Percentiles rank a stretch among this genome's conserved stretches.
Evolutionary conservation across 768 basidiomycete species (phyloP).

Genomic region (Mycena galopus): DNA sequence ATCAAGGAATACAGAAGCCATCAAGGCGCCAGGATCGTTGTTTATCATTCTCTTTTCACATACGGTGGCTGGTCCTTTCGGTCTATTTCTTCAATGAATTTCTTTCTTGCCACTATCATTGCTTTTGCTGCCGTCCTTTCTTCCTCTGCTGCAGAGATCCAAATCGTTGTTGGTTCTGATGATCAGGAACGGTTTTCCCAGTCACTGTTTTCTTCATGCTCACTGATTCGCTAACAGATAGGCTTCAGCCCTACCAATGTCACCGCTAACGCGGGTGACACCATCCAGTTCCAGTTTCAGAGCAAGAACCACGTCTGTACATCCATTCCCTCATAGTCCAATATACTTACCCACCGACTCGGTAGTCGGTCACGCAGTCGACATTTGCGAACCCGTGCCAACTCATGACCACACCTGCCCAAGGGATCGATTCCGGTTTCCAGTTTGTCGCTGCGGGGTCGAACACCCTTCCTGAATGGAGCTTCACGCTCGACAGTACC

Average conservation of each 20-base stretch:
- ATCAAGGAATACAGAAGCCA: too few species aligned
- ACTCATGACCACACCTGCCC: conserved; percentile 39
- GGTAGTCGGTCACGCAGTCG: conserved; percentile 71
- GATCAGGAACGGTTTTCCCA: too few species aligned
- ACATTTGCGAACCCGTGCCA: conserved; percentile 67
- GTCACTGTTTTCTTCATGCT: too few species aligned
- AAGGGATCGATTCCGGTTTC: conserved; percentile 68
- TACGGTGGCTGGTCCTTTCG: too few species aligned
- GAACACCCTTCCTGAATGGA: conserved; percentile 56
- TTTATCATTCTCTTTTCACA: too few species aligned
- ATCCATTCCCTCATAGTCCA: background rate
- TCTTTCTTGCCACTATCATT: too few species aligned
- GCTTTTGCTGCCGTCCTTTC: too few species aligned
- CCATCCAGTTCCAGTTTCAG: conserved; percentile 64
- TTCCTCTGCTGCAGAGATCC: too few species aligned
- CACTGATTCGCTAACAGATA: conserved; percentile 42
- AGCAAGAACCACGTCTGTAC: conserved; percentile 61
- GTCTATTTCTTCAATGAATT: too few species aligned
- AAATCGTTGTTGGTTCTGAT: too few species aligned
- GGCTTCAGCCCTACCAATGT: conserved; percentile 54
- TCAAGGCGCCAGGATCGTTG: too few species aligned
- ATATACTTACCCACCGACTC: background rate
- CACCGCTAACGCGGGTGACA: conserved; percentile 61
- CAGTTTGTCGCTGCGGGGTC: conserved; percentile 50
- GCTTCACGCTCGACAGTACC: conserved; percentile 59